Conservation (phyloP, 1,139 yeast species). For the Trichomonascaceae sp. region DNA sequence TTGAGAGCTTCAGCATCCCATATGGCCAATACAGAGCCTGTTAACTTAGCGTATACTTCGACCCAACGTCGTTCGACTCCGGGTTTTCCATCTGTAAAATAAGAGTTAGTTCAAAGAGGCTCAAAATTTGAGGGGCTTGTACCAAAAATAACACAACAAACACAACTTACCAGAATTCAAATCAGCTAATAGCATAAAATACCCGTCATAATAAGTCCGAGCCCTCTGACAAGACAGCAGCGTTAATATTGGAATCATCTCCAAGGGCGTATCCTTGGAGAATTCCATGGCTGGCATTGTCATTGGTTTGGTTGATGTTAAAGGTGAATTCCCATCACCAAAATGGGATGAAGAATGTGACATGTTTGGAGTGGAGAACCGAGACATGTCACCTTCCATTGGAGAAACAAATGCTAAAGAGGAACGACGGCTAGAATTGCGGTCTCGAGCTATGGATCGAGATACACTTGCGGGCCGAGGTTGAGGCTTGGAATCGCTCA, state of each 20-base stretch:
- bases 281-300: constrained; percentile 17
- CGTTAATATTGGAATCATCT: constrained; percentile 49
- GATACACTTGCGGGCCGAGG: background rate
- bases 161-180: constrained; percentile 28
- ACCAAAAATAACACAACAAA: background rate
- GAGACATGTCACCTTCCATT: constrained; percentile 6
- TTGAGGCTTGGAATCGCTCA: background rate
- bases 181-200: constrained; percentile 38
- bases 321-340: constrained; percentile 6
- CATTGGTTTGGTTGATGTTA: background rate
- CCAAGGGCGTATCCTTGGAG: constrained; percentile 40
- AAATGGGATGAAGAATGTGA: constrained; percentile 6
- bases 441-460: background rate
- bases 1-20: constrained; percentile 85
- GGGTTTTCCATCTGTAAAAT: constrained; percentile 72
- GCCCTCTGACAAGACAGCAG: constrained; percentile 47
- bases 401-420: constrained; percentile 6
- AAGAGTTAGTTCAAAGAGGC: constrained; percentile 7
- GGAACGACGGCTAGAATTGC: constrained; percentile 1
- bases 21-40: constrained; percentile 85
- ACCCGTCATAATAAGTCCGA: constrained; percentile 45
- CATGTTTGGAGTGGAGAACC: constrained; percentile 2
- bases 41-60: constrained; percentile 85
- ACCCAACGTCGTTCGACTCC: constrained; percentile 71
- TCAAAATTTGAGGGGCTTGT: background rate